Evolutionary conservation across 768 basidiomycete genomes (phyloP), one percentile per base, ranked within the genome.

Genomic region (Mycena rebaudengoi): DNA sequence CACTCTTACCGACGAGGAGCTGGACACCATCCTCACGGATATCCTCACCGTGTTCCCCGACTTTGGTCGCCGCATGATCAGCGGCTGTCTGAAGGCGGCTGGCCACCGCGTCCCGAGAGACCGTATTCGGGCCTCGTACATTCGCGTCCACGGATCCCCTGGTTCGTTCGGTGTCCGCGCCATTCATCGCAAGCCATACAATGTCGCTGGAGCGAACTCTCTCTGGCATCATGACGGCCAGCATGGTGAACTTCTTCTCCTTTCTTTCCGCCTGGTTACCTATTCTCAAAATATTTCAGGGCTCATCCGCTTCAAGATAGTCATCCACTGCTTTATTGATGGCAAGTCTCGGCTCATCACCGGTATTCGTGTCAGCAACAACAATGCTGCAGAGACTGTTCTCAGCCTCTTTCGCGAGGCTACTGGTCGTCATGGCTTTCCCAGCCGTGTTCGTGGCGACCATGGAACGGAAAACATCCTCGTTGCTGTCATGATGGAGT

Each of bases 361-460:
- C 7, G 79, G 76, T 5, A 68, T 83, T 26, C 46, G 65, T 13
- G 80, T 73, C 2, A 74, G 69, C 61, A 74, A 71, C 69, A 84
- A 85, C 67, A 83, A 85, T 61, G 57, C 69, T 4, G 74, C 77
- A 5, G 41, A 65, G 0, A 85, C 81, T 7, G 80, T 83, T 4
- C 69, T 80, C 11, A 39, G 69, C 5, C 61, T 83, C 1, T 83
- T 84, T 64, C 29, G 10, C 35, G 18, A 37, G 35, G 35, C 35
- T 37, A 37, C 18, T 37, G 10, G 18, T 10, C 35, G 18, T 1
- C 73, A 75, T 68, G 79, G 80, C 7, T 46, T 74, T 14, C 79
- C 79, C 3, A 73, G 75, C 46, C 69, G 74, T 16, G 70, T 76
- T 7, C 32, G 72, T 7, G 30, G 51, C n/a, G 51, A 53, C 30